Base-by-base conservation (phyloP, 129 eudicot genomes). In the Tanacetum coccineum region DNA sequence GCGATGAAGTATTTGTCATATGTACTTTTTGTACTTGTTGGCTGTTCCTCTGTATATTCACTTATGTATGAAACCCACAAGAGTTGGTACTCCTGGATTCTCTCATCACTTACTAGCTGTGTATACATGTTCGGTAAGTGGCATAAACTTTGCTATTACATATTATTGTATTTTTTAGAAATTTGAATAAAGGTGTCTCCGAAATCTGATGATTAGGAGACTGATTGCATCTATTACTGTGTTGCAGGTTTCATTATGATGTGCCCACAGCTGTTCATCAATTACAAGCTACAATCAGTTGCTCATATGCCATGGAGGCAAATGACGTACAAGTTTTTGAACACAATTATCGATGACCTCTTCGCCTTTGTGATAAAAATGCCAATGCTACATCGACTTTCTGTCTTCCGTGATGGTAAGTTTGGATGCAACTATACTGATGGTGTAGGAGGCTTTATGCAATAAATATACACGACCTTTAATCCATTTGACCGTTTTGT, bases 231-330 rank as follows among this genome's bases (percentile, higher is more conserved):
- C 18, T 32, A 4, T 42, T 25, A 50, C 26, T 12, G 20, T 59
- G 62, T 70, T 80, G 75, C 82, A 93, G 98, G 98, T 62, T 93
- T 93, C 64, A 84, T 88, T 30, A 88, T 93, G 98, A 93, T 93
- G 98, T 93, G 98, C 77, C 98, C 98, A 36, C 98, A 93, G 72
- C 79, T 93, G 75, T 93, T 93, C 64, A 93, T 93, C 69, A 93
- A 93, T 70, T 93, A 93, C 63, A 93, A 93, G 86, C 80, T 93
- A 53, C 49, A 93, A 81, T 93, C 98, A 2, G 98, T 93, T 73
- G 98, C 98, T 48, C 98, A 93, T 78, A 36, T 93, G 47, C 98
- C 98, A 75, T 93, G 98, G 98, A 84, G 98, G 83, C 98, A 93
- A 76, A 93, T 93, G 98, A 93, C 98, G 3, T 93, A 93, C 87